Evolutionary conservation across 2,329 filamentous ascomycete genomes (phyloP).

Genomic region (Colletotrichum sp.): DNA sequence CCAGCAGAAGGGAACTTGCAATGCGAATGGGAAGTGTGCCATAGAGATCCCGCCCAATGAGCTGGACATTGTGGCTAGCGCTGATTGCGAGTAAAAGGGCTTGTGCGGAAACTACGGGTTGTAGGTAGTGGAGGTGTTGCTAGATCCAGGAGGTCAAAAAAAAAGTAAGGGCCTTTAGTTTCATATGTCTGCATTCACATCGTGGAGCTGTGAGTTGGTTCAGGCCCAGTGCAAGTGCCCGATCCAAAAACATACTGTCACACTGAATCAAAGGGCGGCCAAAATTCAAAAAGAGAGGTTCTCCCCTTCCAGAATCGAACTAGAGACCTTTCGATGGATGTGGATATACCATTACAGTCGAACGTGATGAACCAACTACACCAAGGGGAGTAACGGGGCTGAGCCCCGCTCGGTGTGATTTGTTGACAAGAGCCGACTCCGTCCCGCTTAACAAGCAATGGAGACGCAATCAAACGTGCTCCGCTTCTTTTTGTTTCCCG

Average conservation of each 20-base stretch:
- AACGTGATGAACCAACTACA: slow-evolving; percentile 13
- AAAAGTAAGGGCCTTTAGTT: background rate
- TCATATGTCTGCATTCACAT: no score
- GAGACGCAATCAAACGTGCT: background rate
- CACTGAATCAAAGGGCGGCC: background rate
- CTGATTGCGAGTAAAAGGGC: background rate
- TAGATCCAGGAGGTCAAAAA: background rate
- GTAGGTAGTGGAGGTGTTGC: background rate
- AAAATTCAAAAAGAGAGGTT: background rate
- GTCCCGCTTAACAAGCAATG: background rate
- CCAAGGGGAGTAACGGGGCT: background rate
- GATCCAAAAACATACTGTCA: background rate
- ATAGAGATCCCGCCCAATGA: background rate
- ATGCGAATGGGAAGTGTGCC: background rate
- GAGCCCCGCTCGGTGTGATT: background rate
- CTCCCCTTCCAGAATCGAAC: slow-evolving; percentile 10
- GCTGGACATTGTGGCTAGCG: background rate
- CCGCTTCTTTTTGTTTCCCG: background rate
- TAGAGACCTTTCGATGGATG: slow-evolving; percentile 3
- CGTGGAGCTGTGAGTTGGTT: background rate
- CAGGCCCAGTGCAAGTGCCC: background rate
- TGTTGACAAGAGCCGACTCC: rapidly evolving
- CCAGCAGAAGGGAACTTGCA: background rate
- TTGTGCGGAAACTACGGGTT: background rate
- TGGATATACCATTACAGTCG: slow-evolving; percentile 3